Conservation (phyloP, 179 eudicot genomes). For the Patellifolia procumbens region DNA sequence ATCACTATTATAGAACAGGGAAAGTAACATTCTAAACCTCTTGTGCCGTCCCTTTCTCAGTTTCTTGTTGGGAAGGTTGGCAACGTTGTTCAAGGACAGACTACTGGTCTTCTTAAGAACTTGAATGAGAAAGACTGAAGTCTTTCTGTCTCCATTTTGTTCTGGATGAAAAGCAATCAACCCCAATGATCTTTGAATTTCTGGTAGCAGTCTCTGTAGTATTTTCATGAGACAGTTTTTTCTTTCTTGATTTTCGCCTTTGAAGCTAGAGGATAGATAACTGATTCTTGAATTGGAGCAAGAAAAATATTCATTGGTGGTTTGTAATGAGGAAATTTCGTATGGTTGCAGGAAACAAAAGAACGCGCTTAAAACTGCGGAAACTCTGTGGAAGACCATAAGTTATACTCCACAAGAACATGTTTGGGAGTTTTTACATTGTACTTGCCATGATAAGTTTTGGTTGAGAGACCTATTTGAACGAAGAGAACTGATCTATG, state of each 20-base stretch:
- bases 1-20: neutral
- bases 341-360: slow-evolving; percentile 20
- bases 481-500: neutral
- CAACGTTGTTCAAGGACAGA: neutral
- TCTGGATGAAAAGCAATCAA: neutral
- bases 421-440: slow-evolving; percentile 13
- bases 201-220: neutral
- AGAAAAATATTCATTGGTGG: slow-evolving; percentile 1
- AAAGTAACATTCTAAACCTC: no score
- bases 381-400: slow-evolving; percentile 17
- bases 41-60: no score
- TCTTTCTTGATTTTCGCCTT: neutral
- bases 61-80: neutral
- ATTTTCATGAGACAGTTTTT: neutral
- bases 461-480: slow-evolving; percentile 5
- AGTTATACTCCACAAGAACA: neutral
- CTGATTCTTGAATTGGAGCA: neutral
- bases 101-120: neutral
- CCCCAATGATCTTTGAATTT: neutral
- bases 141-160: neutral
- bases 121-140: neutral
- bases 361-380: neutral
- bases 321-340: neutral
- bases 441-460: slow-evolving; percentile 19
- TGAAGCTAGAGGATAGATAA: neutral